Evolutionary conservation across 2,329 filamentous ascomycete species (phyloP), one percentile per base, ranked within the genome.

Genomic region (Cladosporium colombiae): DNA sequence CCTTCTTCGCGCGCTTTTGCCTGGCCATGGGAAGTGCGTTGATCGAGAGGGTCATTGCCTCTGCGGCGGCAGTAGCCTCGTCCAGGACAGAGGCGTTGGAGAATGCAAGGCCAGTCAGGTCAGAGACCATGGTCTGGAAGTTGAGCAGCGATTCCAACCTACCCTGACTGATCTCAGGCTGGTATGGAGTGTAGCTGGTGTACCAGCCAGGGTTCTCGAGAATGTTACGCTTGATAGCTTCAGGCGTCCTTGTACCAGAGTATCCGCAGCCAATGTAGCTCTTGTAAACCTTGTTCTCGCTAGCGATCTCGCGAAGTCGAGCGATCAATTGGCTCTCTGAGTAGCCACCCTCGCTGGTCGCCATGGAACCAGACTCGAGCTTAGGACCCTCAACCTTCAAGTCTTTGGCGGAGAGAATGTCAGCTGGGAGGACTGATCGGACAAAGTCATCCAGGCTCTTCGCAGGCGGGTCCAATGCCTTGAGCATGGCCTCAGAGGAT

Each of bases 171-270:
- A 98, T 97, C 81, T 98, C 94, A 2, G 94, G 91, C 81, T 98
- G 94, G 80, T 97, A 98, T 18, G 94, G 94, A 0, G 94, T 97
- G 79, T 98, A 97, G 81, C 93, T 97, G 49, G 94, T 98, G 78
- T 98, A 98, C 94, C 94, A 98, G 11, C 89, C 93, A 5, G 94
- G 94, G 77, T 91, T 94, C 83, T 98, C 93, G 66, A 98, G 82
- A 5, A 98, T 85, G 76, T 97, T 97, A 71, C 93, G 86, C 83
- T 95, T 92, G 77, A 98, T 96, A 65, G 97, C 93, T 65, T 92
- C 87, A 5, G 94, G 94, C 0, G 91, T 90, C 71, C 90, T 86
- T n/a, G 92, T 94, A 40, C 88, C 89, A 70, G 94, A 92, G 83
- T 97, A 98, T 66, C 94, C 94, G 66, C 86, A 88, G 5, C 94